A percentile compares a stretch with the other conserved stretches of the same genome.
Conservation (phyloP, 768 basidiomycete genomes). For the Tulasnella sp. region DNA sequence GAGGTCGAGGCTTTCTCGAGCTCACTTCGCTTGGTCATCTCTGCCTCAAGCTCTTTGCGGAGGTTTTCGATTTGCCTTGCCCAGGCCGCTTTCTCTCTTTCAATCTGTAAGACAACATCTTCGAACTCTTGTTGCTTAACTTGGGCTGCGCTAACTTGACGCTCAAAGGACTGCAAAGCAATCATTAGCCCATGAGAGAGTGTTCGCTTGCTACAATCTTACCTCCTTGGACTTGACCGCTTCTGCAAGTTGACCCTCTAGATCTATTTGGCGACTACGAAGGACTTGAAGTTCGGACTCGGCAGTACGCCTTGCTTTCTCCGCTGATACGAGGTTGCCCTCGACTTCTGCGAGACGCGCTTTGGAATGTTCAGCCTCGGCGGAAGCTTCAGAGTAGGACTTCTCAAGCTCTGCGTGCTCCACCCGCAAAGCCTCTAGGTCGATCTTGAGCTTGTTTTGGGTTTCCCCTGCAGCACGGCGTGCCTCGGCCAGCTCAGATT, state of each 20-base stretch:
- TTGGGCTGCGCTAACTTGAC: conserved; percentile 59
- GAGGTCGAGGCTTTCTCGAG: conserved; percentile 52
- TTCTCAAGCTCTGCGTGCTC: conserved; percentile 50
- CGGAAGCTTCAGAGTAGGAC: conserved; percentile 50
- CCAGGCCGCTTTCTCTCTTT: conserved; percentile 67
- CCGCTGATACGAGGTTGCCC: conserved; percentile 40
- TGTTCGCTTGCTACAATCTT: conserved; percentile 19
- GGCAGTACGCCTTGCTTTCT: conserved; percentile 52
- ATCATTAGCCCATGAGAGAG: not conserved
- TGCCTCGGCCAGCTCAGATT: conserved; percentile 54
- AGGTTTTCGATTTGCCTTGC: conserved; percentile 59
- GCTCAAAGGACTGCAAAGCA: conserved; percentile 53
- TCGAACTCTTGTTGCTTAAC: conserved; percentile 77
- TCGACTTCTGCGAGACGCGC: conserved; percentile 34
- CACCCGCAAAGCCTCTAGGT: conserved; percentile 51
- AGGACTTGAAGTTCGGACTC: conserved; percentile 65
- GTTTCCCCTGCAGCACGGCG: conserved; percentile 49
- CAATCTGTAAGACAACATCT: conserved; percentile 71
- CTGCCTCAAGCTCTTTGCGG: conserved; percentile 62
- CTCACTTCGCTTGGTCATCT: conserved; percentile 58
- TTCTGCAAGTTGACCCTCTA: conserved; percentile 52
- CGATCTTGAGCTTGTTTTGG: conserved; percentile 64
- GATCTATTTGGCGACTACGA: conserved; percentile 56
- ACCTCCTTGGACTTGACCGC: conserved; percentile 65
- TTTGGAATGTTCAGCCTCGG: conserved; percentile 36